A percentile compares a stretch with the other conserved stretches of the same genome.
Evolutionary conservation across 257 asterid species (phyloP).

Genomic region (Cinchona pubescens): DNA sequence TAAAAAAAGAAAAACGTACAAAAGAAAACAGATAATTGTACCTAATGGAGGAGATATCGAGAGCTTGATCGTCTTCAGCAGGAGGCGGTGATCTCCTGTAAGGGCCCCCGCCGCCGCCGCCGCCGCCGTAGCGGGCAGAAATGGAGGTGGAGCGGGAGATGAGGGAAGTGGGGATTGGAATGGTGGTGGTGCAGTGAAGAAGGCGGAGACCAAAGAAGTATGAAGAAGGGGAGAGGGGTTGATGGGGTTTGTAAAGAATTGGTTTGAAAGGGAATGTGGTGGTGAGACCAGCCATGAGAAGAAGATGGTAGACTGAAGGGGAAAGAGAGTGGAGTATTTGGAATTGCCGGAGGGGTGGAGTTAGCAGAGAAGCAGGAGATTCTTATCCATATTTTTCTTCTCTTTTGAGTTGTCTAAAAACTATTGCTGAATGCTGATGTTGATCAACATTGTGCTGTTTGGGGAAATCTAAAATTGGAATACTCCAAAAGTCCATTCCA

Average conservation of each 20-base stretch:
- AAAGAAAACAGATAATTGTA: slow-evolving; percentile 18
- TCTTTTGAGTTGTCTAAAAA: too few species aligned
- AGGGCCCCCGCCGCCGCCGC: slow-evolving; percentile 40
- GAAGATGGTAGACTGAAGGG: slow-evolving; percentile 12
- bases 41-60: slow-evolving; percentile 64
- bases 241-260: slow-evolving; percentile 34
- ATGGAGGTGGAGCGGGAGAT: slow-evolving; percentile 22
- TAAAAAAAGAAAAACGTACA: not conserved
- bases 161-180: slow-evolving; percentile 7
- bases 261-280: slow-evolving; percentile 59
- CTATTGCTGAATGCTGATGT: too few species aligned
- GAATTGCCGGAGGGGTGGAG: not conserved
- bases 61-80: slow-evolving; percentile 61
- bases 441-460: too few species aligned
- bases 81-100: slow-evolving; percentile 37
- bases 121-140: slow-evolving; percentile 57
- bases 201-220: slow-evolving; percentile 36
- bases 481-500: too few species aligned
- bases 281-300: slow-evolving; percentile 84
- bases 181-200: slow-evolving; percentile 13
- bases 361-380: slow-evolving; percentile 4
- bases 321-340: too few species aligned
- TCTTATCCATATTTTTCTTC: slow-evolving; percentile 27
- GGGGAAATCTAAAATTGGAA: too few species aligned
- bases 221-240: slow-evolving; percentile 17